phyloP scores from a whole-genome alignment of 1,284 basidiomycete genomes.

The Xerocomus minutiporus region DNA sequence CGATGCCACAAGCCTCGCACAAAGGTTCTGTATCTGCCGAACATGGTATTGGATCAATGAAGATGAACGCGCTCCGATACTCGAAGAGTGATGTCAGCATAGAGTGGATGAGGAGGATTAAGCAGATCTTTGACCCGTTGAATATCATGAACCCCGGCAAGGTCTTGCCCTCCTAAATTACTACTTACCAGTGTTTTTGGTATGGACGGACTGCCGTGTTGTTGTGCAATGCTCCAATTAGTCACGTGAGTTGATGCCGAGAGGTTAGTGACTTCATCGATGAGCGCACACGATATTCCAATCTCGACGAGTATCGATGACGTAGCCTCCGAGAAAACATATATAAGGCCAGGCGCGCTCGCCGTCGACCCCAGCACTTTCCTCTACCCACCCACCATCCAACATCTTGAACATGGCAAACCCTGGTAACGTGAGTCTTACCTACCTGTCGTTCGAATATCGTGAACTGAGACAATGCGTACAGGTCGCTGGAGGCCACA shows the following conservation, averaged over 20 bases:
- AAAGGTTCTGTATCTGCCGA: conserved; percentile 94
- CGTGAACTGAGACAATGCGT: neutral
- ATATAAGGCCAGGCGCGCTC: conserved; percentile 5
- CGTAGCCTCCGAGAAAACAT: conserved; percentile 9
- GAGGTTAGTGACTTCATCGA: neutral
- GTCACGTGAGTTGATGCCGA: neutral
- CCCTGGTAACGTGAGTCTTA: conserved; percentile 16
- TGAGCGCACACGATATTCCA: conserved; percentile 7
- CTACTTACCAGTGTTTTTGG: neutral
- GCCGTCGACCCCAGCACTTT: neutral
- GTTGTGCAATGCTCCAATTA: neutral
- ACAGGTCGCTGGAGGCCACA: conserved; percentile 17
- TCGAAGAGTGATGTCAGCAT: conserved; percentile 81
- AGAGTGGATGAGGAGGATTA: conserved; percentile 87
- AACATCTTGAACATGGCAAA: conserved; percentile 13
- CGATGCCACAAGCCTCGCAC: conserved; percentile 46
- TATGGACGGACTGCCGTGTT: neutral
- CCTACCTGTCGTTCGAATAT: neutral
- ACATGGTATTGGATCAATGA: conserved; percentile 94
- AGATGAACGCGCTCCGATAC: conserved; percentile 87
- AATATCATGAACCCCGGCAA: conserved; percentile 91
- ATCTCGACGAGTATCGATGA: conserved; percentile 4
- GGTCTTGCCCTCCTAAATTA: conserved; percentile 44
- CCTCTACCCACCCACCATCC: neutral
- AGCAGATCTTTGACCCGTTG: conserved; percentile 86